Percentiles rank a stretch among this genome's conserved stretches.
These are phyloP conservation scores for Penicillium sclerotigenum DNA, from an alignment of 2,329 filamentous ascomycete genomes.

Conservation along the genomic window DNA sequence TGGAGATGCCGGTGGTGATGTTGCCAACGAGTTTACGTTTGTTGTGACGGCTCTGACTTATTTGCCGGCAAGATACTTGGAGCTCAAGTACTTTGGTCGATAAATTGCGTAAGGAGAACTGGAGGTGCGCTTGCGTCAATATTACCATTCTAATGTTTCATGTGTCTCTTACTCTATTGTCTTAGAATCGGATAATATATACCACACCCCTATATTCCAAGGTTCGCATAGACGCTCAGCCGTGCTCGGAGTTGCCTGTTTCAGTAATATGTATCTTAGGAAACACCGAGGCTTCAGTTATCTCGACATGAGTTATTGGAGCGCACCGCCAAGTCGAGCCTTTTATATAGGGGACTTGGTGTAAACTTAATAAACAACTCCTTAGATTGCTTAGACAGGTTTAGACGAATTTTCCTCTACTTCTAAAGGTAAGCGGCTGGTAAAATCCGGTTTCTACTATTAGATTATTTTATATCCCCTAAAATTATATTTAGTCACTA, in stretches of 20 bases:
- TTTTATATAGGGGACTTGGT: no score
- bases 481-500: no score
- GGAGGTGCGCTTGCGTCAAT: neutral
- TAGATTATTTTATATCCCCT: no score
- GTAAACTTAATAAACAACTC: no score
- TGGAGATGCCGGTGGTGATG: neutral
- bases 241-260: neutral
- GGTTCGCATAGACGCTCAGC: neutral
- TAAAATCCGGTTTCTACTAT: no score
- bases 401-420: no score
- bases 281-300: neutral
- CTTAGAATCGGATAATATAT: neutral
- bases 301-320: no score
- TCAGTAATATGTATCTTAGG: neutral
- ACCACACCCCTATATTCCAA: neutral
- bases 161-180: neutral
- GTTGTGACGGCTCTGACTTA: neutral
- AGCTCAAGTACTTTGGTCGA: neutral
- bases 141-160: neutral
- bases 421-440: no score
- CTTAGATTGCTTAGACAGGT: no score
- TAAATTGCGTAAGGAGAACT: neutral
- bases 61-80: neutral
- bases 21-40: neutral
- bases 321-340: no score